Percentiles rank a stretch among this genome's conserved stretches.
Evolutionary conservation across 1,284 basidiomycete genomes (phyloP).

Genomic region (Xerocomus nothofagi): DNA sequence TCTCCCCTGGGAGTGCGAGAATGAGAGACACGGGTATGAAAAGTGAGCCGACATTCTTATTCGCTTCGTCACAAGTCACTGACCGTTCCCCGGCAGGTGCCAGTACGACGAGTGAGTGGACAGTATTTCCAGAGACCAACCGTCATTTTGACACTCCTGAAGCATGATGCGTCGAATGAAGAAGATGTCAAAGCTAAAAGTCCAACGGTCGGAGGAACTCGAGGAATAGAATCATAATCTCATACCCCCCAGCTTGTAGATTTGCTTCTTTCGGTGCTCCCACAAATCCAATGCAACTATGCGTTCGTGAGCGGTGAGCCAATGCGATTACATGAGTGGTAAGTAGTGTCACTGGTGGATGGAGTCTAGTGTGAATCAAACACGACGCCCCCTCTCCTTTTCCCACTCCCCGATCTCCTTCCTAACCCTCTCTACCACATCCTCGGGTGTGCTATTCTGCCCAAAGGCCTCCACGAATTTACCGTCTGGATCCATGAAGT

Average conservation of each 20-base stretch:
- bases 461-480: conserved; percentile 98
- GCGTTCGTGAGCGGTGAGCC: conserved; percentile 20
- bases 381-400: conserved; percentile 37
- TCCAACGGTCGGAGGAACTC: conserved; percentile 58
- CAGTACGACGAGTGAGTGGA: conserved; percentile 87
- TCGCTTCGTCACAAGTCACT: background rate
- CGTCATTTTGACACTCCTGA: conserved; percentile 9
- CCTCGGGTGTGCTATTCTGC: conserved; percentile 71
- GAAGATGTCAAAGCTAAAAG: conserved; percentile 70
- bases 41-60: conserved; percentile 48
- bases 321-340: conserved; percentile 14
- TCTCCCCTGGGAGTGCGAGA: conserved; percentile 81
- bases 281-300: background rate
- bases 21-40: conserved; percentile 75
- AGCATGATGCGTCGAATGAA: conserved; percentile 88
- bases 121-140: background rate
- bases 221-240: conserved; percentile 27
- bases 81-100: conserved; percentile 52
- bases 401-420: conserved; percentile 62
- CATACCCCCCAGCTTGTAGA: conserved; percentile 19
- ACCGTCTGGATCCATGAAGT: conserved; percentile 96
- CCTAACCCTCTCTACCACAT: conserved; percentile 64
- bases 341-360: conserved; percentile 3
- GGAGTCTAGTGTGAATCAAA: conserved; percentile 20
- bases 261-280: background rate